Evolutionary conservation across 371 early-diverging fungal species (phyloP), one percentile per base, ranked within the genome.

Genomic region (Smittium mucronatum): DNA sequence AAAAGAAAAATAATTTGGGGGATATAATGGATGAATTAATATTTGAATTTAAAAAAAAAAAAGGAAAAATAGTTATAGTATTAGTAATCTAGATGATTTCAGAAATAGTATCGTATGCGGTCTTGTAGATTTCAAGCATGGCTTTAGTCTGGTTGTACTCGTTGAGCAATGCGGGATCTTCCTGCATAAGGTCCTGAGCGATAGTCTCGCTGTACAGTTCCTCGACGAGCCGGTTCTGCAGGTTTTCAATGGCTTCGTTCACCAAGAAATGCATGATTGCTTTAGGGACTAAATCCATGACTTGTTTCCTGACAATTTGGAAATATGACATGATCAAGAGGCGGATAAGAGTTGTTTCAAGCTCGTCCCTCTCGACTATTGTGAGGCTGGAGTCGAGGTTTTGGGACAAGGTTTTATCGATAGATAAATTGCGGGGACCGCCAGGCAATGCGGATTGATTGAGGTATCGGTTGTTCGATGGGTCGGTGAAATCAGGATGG

Each of bases 271-370:
- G 89, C 92, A 95, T 93, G 70, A 94, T 87, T 0, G 94, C 92
- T 75, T 95, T 95, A 16, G 96, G 96, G 1, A 95, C 93, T 70
- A 90, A 77, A 68, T 95, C 94, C 73, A 91, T 87, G 47, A 94
- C 87, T 16, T 87, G 84, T 77, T 90, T 89, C 71, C 92, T 85
- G 11, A 92, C 87, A 72, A 93, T 89, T 65, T 86, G 82, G 75
- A 94, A 92, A 78, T 95, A 93, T n/a, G 89, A 86, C 2, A 83
- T 80, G 58, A 92, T 89, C 67, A 92, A 78, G 0, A 85, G 85
- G 29, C 91, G 87, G 65, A 94, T 92, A 34, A 92, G 80, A 66
- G 89, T 86, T 1, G 88, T 87, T 78, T 93, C 93, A 78, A 87
- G 81, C 63, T 88, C 86, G 72, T 91, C 93, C 64, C 86, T 87